These are phyloP conservation scores for Babesia bigemina DNA, from an alignment of 169 alveolate genomes.

Conservation along the genomic window DNA sequence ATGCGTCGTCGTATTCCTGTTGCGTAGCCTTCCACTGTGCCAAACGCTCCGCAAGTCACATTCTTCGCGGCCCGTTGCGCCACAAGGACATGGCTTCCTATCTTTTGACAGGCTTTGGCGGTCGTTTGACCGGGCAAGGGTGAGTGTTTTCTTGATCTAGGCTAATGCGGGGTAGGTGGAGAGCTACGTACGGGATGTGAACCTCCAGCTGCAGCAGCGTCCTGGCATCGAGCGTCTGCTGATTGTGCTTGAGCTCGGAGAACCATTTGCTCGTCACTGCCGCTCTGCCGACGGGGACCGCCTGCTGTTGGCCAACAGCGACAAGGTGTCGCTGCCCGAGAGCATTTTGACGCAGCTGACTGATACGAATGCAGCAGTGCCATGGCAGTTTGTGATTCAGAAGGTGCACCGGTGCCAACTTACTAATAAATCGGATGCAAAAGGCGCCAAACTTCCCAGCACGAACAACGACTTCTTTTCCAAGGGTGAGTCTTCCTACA, in stretches of 20 bases:
- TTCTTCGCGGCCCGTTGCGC: neutral
- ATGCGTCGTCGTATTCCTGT: neutral
- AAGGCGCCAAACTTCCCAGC: neutral
- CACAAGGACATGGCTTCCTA: neutral
- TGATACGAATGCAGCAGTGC: constrained; percentile 42
- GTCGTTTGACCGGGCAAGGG: constrained; percentile 37
- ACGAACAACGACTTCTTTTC: constrained; percentile 18
- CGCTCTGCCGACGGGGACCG: constrained; percentile 53
- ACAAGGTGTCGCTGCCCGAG: constrained; percentile 65
- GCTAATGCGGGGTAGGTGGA: constrained; percentile 33
- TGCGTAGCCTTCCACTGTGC: constrained; percentile 1
- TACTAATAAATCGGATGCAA: neutral
- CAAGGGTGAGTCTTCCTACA: neutral
- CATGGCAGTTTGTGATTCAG: constrained; percentile 62
- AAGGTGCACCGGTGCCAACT: constrained; percentile 48
- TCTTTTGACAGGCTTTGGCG: constrained; percentile 7
- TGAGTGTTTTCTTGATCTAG: neutral
- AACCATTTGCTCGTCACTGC: constrained; percentile 41
- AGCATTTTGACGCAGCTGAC: constrained; percentile 38
- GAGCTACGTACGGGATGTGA: constrained; percentile 57
- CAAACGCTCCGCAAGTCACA: neutral
- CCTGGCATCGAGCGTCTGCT: constrained; percentile 23
- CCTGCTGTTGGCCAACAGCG: constrained; percentile 50
- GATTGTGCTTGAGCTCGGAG: constrained; percentile 59
- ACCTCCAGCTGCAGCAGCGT: constrained; percentile 19